phyloP scores from a whole-genome alignment of 768 basidiomycete species.

The Suillus paluster region DNA sequence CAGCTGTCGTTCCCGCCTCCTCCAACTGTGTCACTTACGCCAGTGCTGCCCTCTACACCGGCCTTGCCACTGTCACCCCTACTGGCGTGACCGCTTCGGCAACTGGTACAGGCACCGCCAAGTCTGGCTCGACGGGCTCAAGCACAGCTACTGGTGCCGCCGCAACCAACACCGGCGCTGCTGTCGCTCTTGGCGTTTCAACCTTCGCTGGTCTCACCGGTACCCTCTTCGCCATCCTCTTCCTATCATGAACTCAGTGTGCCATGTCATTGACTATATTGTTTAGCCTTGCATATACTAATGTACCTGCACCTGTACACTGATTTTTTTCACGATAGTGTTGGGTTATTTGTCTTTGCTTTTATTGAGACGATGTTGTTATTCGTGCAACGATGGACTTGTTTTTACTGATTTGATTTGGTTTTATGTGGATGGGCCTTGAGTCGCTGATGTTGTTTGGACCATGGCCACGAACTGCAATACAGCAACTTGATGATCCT shows the following conservation, averaged over 20 bases:
- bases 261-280: background rate
- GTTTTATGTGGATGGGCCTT: too few relatives aligned
- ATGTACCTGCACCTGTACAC: background rate
- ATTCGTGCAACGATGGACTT: background rate
- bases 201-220: constrained; percentile 38
- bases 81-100: constrained; percentile 1
- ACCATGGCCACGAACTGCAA: background rate
- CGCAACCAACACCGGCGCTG: constrained; percentile 22
- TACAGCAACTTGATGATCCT: background rate
- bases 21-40: constrained; percentile 48
- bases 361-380: background rate
- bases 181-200: constrained; percentile 34
- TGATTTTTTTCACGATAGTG: constrained; percentile 2
- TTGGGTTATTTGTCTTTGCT: background rate
- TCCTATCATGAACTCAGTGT: constrained; percentile 39
- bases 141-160: constrained; percentile 18
- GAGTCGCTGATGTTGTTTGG: background rate
- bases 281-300: constrained; percentile 2
- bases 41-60: constrained; percentile 41
- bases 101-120: background rate
- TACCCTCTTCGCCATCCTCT: constrained; percentile 39
- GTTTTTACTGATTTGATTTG: background rate
- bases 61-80: constrained; percentile 19
- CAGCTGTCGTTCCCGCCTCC: constrained; percentile 42
- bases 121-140: constrained; percentile 16